Evolutionary conservation across 371 early-diverging fungal genomes (phyloP).

Genomic region (Apophysomyces variabilis): DNA sequence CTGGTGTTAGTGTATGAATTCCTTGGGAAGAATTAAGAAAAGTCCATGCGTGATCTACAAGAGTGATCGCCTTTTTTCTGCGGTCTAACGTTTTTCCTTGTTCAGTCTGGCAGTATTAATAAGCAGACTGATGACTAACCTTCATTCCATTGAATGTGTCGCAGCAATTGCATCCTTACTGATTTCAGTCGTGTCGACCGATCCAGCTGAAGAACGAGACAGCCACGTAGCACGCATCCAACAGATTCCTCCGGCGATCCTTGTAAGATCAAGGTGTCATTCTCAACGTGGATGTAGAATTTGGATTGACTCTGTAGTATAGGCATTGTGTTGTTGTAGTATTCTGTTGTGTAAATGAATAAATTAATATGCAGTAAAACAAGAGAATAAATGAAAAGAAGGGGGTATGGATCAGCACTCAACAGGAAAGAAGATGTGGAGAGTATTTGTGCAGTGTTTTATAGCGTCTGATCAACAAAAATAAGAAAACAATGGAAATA

Average conservation of each 20-base stretch:
- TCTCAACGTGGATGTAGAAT: slow-evolving; percentile 14
- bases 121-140: slow-evolving; percentile 25
- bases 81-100: neutral
- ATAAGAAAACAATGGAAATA: neutral
- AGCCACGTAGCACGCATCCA: slow-evolving; percentile 39
- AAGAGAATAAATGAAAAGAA: neutral
- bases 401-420: too few relatives aligned
- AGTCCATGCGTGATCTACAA: slow-evolving; percentile 36
- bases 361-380: neutral
- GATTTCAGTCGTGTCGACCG: slow-evolving; percentile 35
- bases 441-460: neutral
- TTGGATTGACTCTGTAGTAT: neutral
- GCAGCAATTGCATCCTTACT: slow-evolving; percentile 28
- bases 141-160: slow-evolving; percentile 28
- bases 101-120: slow-evolving; percentile 6
- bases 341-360: neutral
- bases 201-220: slow-evolving; percentile 25
- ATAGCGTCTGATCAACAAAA: neutral
- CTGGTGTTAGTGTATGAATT: slow-evolving; percentile 18
- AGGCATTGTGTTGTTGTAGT: neutral
- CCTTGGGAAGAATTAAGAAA: slow-evolving; percentile 30
- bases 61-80: slow-evolving; percentile 16
- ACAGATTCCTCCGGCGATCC: slow-evolving; percentile 41
- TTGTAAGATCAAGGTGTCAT: slow-evolving; percentile 26
- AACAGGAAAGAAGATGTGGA: neutral